Conservation (phyloP, 768 basidiomycete genomes). For the Lactarius psammicola region DNA sequence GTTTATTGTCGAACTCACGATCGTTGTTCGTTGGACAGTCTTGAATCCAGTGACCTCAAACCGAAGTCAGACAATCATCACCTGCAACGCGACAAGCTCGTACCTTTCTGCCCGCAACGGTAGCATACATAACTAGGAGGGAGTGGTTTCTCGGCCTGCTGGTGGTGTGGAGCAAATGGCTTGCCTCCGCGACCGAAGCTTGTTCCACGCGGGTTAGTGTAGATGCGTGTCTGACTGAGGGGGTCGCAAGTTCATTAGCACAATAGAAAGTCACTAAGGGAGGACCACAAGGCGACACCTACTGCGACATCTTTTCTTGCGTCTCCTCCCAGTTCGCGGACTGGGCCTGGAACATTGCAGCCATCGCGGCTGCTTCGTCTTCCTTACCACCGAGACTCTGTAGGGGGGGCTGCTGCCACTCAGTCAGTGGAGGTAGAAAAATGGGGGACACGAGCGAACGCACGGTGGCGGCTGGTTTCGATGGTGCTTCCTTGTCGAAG, state of each 20-base stretch:
- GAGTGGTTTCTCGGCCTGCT: slow-evolving; percentile 70
- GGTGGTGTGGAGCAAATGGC: slow-evolving; percentile 49
- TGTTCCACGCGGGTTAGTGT: slow-evolving; percentile 63
- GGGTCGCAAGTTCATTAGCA: slow-evolving; percentile 65
- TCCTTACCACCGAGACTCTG: slow-evolving; percentile 46
- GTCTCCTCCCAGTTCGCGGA: slow-evolving; percentile 97
- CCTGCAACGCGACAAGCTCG: background rate
- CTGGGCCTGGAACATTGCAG: slow-evolving; percentile 97
- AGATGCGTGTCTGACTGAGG: slow-evolving; percentile 65
- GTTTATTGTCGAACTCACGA: slow-evolving; percentile 89
- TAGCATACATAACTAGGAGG: slow-evolving; percentile 98
- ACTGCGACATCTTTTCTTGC: slow-evolving; percentile 99
- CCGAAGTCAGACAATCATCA: slow-evolving; percentile 1
- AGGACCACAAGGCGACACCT: slow-evolving; percentile 64
- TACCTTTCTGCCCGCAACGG: slow-evolving; percentile 97
- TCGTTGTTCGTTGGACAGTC: slow-evolving; percentile 98
- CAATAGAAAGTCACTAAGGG: slow-evolving; percentile 74
- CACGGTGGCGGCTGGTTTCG: slow-evolving; percentile 6
- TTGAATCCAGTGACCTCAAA: slow-evolving; percentile 96
- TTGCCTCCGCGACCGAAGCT: slow-evolving; percentile 58
- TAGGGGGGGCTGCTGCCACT: slow-evolving; percentile 31
- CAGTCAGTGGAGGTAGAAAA: background rate
- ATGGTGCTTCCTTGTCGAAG: slow-evolving; percentile 65
- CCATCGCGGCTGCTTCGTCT: slow-evolving; percentile 94
- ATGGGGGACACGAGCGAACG: background rate